These are phyloP conservation scores for Ganoderma resinaceum DNA, from an alignment of 1,284 basidiomycete genomes.

Conservation along the genomic window DNA sequence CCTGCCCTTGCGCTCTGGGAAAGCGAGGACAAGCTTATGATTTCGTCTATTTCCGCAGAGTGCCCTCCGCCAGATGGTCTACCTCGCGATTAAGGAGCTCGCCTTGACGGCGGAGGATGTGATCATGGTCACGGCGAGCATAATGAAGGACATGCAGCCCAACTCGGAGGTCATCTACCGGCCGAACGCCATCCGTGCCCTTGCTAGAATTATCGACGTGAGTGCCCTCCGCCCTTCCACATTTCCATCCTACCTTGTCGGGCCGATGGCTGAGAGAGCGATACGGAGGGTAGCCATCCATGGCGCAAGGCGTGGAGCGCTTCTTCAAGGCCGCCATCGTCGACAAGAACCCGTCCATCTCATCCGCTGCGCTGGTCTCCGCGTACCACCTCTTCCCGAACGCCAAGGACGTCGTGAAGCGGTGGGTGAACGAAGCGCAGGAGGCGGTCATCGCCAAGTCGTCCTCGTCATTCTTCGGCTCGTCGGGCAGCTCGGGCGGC, in stretches of 20 bases:
- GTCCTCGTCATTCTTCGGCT: conserved; percentile 71
- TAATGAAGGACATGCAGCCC: conserved; percentile 99
- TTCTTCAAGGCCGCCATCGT: conserved; percentile 99
- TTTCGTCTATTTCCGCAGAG: conserved; percentile 58
- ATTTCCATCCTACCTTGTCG: neutral
- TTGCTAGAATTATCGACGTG: conserved; percentile 97
- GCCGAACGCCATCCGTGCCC: conserved; percentile 95
- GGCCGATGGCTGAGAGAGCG: neutral
- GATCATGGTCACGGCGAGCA: conserved; percentile 99
- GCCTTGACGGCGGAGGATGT: conserved; percentile 97
- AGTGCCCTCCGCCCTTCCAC: conserved; percentile 10
- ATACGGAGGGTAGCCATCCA: conserved; percentile 71
- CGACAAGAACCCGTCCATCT: conserved; percentile 95
- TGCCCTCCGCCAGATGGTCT: conserved; percentile 97
- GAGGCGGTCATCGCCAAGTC: conserved; percentile 95
- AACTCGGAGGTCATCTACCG: conserved; percentile 99
- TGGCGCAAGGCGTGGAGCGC: conserved; percentile 98
- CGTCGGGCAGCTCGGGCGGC: conserved; percentile 49
- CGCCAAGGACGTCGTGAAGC: conserved; percentile 94
- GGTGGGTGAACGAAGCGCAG: conserved; percentile 99
- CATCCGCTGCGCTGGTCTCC: conserved; percentile 95
- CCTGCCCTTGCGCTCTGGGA: neutral
- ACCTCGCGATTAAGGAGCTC: conserved; percentile 98
- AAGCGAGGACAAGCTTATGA: neutral
- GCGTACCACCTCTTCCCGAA: conserved; percentile 96